Conservation (phyloP, 805 yeast species). For the Yarrowia alimentaria region DNA sequence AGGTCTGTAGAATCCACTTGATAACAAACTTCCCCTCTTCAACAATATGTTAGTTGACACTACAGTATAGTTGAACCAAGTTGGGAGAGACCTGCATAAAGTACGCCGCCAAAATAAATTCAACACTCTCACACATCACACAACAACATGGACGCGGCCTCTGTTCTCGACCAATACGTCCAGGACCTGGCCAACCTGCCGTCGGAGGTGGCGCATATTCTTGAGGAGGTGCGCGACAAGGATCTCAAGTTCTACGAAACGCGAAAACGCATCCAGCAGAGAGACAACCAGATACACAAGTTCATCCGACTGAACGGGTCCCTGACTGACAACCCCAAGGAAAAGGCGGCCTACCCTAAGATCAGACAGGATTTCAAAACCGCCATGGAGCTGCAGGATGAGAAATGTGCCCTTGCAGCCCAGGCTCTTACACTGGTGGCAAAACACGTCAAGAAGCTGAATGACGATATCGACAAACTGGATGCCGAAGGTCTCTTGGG, state of each 20-base stretch:
- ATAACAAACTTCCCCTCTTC: too few relatives aligned
- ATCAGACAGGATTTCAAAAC: slow-evolving; percentile 65
- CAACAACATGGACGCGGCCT: slow-evolving; percentile 84
- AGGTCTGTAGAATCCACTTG: too few relatives aligned
- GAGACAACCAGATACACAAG: slow-evolving; percentile 80
- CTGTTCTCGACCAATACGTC: slow-evolving; percentile 68
- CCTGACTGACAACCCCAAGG: slow-evolving; percentile 75
- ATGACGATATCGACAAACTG: slow-evolving; percentile 69
- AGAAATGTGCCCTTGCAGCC: slow-evolving; percentile 74
- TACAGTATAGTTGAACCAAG: too few relatives aligned
- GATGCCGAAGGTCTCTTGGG: slow-evolving; percentile 82
- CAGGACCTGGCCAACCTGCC: slow-evolving; percentile 72
- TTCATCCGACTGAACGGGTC: slow-evolving; percentile 82
- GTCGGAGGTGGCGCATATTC: slow-evolving; percentile 73
- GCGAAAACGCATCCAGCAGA: slow-evolving; percentile 61
- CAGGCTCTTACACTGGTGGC: slow-evolving; percentile 77
- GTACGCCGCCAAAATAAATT: too few relatives aligned
- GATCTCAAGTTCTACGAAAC: slow-evolving; percentile 67
- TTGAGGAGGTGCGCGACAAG: slow-evolving; percentile 72
- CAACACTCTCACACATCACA: not conserved
- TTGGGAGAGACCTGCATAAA: too few relatives aligned
- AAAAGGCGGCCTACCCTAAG: slow-evolving; percentile 59
- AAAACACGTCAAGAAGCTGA: slow-evolving; percentile 70
- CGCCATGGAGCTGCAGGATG: slow-evolving; percentile 64
- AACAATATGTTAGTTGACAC: too few relatives aligned